phyloP scores from a whole-genome alignment of 2,329 filamentous ascomycete genomes.

The Aspergillus carbonarius region DNA sequence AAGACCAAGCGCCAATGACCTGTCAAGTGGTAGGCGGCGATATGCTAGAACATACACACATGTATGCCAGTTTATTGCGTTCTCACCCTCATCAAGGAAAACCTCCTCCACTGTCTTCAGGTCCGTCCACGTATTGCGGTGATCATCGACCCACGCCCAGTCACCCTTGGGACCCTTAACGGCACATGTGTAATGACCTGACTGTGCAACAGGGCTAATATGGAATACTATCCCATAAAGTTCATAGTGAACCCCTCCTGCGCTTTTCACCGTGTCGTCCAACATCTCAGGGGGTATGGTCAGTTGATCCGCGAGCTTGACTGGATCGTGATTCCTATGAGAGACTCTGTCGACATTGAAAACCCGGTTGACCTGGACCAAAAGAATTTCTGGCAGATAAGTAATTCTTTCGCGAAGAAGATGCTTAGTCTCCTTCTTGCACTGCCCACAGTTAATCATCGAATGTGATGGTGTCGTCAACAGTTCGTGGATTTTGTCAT shows the following conservation, averaged over 20 bases:
- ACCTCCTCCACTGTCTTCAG: constrained; percentile 1
- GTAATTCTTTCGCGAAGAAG: constrained; percentile 5
- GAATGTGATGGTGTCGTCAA: neutral
- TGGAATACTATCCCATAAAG: constrained; percentile 28
- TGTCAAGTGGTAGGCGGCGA: constrained; percentile 16
- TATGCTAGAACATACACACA: constrained; percentile 22
- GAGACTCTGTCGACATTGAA: neutral
- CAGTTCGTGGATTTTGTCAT: neutral
- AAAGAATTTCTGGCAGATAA: constrained; percentile 20
- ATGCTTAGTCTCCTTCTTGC: constrained; percentile 6
- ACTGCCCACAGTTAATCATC: constrained; percentile 4
- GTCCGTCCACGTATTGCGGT: too few relatives aligned
- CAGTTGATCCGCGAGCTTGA: constrained; percentile 9
- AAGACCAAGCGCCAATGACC: neutral
- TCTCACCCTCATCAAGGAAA: neutral
- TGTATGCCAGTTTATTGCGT: neutral
- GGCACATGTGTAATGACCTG: constrained; percentile 26
- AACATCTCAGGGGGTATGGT: constrained; percentile 8
- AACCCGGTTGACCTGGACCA: constrained; percentile 23
- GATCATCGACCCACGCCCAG: constrained; percentile 21
- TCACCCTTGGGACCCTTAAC: constrained; percentile 18
- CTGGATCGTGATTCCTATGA: neutral
- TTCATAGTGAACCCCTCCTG: constrained; percentile 21
- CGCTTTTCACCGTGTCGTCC: neutral
- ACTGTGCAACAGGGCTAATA: neutral